Evolutionary conservation across 164 flowering plant species (phyloP).

Genomic region (Stephania yunnanensis): DNA sequence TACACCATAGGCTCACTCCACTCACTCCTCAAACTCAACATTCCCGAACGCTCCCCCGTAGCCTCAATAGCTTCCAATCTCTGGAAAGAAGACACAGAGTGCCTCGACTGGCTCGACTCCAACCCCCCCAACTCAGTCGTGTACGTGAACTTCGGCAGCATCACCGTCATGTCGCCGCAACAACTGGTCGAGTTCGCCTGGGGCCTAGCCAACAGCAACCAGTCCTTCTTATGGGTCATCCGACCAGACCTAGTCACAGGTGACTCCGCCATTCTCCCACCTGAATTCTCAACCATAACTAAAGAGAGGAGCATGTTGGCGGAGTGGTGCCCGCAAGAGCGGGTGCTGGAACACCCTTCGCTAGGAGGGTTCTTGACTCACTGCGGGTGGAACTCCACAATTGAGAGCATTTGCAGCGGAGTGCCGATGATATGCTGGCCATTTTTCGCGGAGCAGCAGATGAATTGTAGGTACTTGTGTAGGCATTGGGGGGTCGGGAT

Average conservation of each 20-base stretch:
- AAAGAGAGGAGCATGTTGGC: not conserved
- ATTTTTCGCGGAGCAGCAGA: not conserved
- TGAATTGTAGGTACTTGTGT: not conserved
- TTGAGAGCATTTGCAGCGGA: not conserved
- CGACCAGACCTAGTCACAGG: not conserved
- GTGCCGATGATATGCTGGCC: not conserved
- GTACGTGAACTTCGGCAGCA: not conserved
- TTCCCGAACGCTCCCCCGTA: not conserved
- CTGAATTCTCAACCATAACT: not conserved
- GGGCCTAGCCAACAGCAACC: not conserved
- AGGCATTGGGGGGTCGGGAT: not conserved
- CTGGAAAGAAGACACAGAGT: not conserved
- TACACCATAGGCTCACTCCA: not conserved
- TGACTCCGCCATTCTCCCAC: not conserved
- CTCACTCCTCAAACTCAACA: not conserved
- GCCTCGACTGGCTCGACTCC: not conserved
- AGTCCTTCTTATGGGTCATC: not conserved
- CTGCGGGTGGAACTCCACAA: not conserved
- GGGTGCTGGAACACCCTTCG: not conserved
- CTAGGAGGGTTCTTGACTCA: not conserved
- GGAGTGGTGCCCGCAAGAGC: not conserved
- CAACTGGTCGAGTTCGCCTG: not conserved
- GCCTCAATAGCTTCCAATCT: not conserved
- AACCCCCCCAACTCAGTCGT: not conserved
- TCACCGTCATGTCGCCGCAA: not conserved